Base-by-base conservation (phyloP, 768 basidiomycete genomes). In the Podaxis sp. region DNA sequence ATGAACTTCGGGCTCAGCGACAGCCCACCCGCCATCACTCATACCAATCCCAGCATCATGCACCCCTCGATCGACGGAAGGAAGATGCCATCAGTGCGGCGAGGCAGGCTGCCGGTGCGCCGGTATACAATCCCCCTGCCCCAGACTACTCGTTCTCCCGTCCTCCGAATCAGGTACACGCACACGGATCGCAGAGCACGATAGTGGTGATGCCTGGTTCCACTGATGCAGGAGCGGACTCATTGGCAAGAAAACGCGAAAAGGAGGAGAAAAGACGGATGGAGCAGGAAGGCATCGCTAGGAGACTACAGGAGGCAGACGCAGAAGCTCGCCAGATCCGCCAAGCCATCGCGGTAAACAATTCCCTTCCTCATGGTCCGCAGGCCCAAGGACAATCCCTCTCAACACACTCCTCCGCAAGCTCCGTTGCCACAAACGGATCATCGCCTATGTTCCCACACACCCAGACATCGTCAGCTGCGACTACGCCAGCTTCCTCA, bases 251-350 rank as follows among this genome's bases (percentile, higher is more conserved):
- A 12, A 71, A 72, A 24, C 71, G 74, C 48, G 72, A 72, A 49
- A 70, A 72, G 24, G 66, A 66, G 0, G 75, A 76, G 63, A 74
- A 79, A 63, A 79, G 81, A 60, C 77, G 74, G 60, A 76, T 77
- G 55, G 84, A 88, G 61, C 83, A 87, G 60, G 84, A 85, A 9
- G 86, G 80, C 0, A 86, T 89, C 62, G 62, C 77, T 6, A 77
- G 76, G 48, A 76, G 88, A 55, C 88, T 89, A 68, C 82, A 82
- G 54, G 87, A 88, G 68, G 82, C 84, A 6, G 83, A 87, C 13
- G 75, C 79, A 13, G 79, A 79, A 33, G 83, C 83, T 39, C 79
- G 78, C 42, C 73, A 74, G 38, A 76, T 79, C 53, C 76, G 82
- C 56, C 75, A 78, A 62, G 73, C 70, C 39, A 63, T 74, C 48